phyloP scores from a whole-genome alignment of 2,329 filamentous ascomycete genomes.

The Colletotrichum orchidophilum region DNA sequence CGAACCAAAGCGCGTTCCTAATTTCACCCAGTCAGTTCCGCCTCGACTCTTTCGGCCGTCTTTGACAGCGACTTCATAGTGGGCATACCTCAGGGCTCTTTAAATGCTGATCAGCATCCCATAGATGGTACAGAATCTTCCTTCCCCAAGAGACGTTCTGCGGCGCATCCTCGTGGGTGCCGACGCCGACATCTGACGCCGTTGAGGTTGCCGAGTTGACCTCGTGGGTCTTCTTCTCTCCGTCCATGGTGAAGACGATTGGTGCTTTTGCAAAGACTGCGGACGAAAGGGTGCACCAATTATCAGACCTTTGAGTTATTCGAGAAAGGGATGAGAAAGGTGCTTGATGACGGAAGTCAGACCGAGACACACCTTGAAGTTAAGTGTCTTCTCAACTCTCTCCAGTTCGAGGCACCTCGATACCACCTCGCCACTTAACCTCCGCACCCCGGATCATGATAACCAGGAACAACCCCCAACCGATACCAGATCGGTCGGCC shows the following conservation, averaged over 20 bases:
- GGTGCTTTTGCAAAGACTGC: neutral
- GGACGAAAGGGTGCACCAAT: no score
- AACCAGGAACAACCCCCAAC: neutral
- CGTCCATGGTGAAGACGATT: neutral
- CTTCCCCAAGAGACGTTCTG: neutral
- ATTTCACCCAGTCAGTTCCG: neutral
- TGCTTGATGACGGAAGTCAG: neutral
- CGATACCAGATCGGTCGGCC: neutral
- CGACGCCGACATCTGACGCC: neutral
- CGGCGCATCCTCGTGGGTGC: neutral
- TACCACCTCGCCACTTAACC: neutral
- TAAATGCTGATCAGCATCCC: slow-evolving; percentile 11
- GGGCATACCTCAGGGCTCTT: neutral
- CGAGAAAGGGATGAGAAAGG: neutral
- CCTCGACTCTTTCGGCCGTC: no score
- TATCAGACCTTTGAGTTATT: no score
- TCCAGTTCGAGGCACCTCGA: neutral
- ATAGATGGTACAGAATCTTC: slow-evolving; percentile 14
- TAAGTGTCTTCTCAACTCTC: neutral
- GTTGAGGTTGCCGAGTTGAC: neutral
- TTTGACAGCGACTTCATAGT: no score
- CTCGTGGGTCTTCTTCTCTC: neutral
- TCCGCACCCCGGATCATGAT: neutral
- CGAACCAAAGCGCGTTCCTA: slow-evolving; percentile 11
- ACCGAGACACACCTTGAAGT: neutral